Percentiles rank a stretch among this genome's conserved stretches.
Evolutionary conservation across 2,329 filamentous ascomycete genomes (phyloP).

Genomic region (Dactylellina cionopaga): DNA sequence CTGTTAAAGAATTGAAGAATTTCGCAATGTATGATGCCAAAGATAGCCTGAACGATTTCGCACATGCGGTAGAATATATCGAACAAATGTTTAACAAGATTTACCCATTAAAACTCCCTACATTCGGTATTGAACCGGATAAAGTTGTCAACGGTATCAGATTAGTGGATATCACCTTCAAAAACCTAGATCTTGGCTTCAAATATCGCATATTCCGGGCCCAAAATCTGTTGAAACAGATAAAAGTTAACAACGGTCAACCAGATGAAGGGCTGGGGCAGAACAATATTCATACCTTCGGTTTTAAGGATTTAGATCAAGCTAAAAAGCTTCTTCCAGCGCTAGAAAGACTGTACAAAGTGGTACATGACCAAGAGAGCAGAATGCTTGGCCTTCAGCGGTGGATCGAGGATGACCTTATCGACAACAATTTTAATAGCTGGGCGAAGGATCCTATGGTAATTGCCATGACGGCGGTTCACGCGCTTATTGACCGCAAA

Average conservation of each 20-base stretch:
- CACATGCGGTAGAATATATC: background rate
- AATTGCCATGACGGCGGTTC: slow-evolving; percentile 4
- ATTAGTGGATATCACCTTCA: slow-evolving; percentile 9
- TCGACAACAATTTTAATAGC: background rate
- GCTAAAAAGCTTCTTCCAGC: background rate
- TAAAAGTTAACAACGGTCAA: background rate
- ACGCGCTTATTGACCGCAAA: background rate
- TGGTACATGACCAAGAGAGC: background rate
- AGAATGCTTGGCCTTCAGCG: slow-evolving; percentile 8
- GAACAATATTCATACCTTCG: slow-evolving; percentile 6
- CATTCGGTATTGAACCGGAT: background rate
- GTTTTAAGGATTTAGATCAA: slow-evolving; percentile 5
- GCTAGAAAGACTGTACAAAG: slow-evolving; percentile 1
- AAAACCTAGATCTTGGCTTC: slow-evolving; percentile 19
- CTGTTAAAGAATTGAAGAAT: slow-evolving; percentile 1
- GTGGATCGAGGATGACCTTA: slow-evolving; percentile 16
- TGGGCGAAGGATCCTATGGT: slow-evolving; percentile 5
- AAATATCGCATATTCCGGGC: background rate
- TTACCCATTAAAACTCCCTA: slow-evolving; percentile 1
- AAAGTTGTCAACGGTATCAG: background rate
- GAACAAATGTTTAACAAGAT: slow-evolving; percentile 15
- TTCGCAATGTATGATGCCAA: slow-evolving; percentile 13
- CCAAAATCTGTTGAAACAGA: background rate
- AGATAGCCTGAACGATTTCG: slow-evolving; percentile 6
- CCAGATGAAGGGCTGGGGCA: slow-evolving; percentile 5